Conservation (phyloP, 257 asterid genomes). For the Solanum medicagineum region DNA sequence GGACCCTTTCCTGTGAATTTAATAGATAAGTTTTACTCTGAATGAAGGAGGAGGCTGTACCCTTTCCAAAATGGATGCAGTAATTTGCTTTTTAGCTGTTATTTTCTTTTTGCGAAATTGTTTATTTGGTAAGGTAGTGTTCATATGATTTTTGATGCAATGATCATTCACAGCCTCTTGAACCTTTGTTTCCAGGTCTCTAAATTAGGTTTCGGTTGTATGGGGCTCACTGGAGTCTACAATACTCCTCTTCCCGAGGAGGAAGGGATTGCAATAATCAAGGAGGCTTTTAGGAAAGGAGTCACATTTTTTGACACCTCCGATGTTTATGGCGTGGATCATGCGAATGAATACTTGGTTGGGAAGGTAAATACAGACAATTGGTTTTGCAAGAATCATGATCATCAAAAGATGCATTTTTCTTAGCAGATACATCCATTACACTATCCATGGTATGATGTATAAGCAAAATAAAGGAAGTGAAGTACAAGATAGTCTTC, state of each 20-base stretch:
- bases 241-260: slow-evolving; percentile 33
- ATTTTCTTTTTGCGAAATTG: background rate
- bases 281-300: slow-evolving; percentile 35
- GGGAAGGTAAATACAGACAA: slow-evolving; percentile 23
- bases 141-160: background rate
- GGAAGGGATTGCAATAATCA: slow-evolving; percentile 36
- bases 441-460: background rate
- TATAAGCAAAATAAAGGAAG: background rate
- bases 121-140: background rate
- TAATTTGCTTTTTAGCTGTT: background rate
- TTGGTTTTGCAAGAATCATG: background rate
- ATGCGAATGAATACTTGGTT: slow-evolving; percentile 31
- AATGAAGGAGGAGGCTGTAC: background rate
- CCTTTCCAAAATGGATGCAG: background rate
- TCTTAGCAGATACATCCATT: background rate
- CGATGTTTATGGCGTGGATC: slow-evolving; percentile 29
- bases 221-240: slow-evolving; percentile 47
- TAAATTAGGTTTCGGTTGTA: slow-evolving; percentile 46
- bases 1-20: background rate
- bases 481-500: background rate
- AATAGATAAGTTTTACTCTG: background rate
- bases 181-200: slow-evolving; percentile 26
- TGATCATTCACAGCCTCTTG: background rate
- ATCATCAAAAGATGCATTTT: background rate
- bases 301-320: slow-evolving; percentile 38